Evolutionary conservation across 1,284 basidiomycete species (phyloP).

Genomic region (Wolfiporia cocos): DNA sequence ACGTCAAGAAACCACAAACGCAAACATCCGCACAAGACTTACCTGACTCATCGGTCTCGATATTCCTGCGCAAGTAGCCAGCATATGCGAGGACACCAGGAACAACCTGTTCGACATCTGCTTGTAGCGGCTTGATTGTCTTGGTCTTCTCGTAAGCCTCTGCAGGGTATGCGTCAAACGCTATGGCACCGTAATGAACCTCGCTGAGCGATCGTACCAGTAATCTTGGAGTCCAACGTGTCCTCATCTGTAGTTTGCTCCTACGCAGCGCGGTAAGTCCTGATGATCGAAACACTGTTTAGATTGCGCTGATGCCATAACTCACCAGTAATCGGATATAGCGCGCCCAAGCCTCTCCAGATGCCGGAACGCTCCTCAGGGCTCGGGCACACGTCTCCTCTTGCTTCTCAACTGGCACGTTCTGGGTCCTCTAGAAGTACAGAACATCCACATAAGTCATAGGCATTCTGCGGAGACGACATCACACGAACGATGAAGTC

Average conservation of each 20-base stretch:
- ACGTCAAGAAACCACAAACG: slow-evolving; percentile 4
- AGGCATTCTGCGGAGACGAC: no score
- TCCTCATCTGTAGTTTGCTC: no score
- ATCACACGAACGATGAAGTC: slow-evolving; percentile 41
- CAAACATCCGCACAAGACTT: slow-evolving; percentile 9
- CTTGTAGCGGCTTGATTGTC: slow-evolving; percentile 43
- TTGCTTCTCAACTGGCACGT: slow-evolving; percentile 35
- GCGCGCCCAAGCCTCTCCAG: slow-evolving; percentile 66
- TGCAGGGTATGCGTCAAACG: slow-evolving; percentile 26
- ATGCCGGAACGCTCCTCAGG: slow-evolving; percentile 59
- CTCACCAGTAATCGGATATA: slow-evolving; percentile 64
- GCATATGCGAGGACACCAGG: slow-evolving; percentile 62
- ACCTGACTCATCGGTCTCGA: slow-evolving; percentile 44
- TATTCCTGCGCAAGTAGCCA: slow-evolving; percentile 52
- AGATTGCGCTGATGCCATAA: no score
- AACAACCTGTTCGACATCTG: slow-evolving; percentile 62
- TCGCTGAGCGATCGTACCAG: no score
- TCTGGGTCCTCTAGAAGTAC: slow-evolving; percentile 56
- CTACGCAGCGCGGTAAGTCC: no score
- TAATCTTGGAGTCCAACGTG: no score
- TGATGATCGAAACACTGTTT: no score
- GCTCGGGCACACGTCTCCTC: slow-evolving; percentile 44
- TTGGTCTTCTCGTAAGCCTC: slow-evolving; percentile 56
- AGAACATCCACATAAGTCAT: no score
- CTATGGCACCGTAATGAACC: neutral